phyloP scores from a whole-genome alignment of 2,329 filamentous ascomycete species.

The Alternaria triticimaculans region DNA sequence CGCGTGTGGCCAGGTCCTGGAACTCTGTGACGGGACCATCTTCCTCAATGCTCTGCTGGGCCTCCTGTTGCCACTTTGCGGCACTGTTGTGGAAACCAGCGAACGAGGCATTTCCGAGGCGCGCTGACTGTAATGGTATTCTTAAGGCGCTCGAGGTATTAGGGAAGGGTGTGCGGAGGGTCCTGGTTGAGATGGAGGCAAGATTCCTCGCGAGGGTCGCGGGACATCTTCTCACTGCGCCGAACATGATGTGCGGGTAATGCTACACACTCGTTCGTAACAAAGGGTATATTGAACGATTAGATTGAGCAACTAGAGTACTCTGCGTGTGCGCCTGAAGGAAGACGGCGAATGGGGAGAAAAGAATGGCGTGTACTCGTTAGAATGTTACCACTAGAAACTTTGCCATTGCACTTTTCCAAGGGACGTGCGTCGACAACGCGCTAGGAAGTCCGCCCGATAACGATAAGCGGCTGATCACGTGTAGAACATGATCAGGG shows the following conservation, averaged over 20 bases:
- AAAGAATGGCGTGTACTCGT: constrained; percentile 18
- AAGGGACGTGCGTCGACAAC: constrained; percentile 22
- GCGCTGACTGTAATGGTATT: constrained; percentile 24
- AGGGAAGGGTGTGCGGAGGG: constrained; percentile 30
- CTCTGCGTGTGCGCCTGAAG: constrained; percentile 7
- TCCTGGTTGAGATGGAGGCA: constrained; percentile 32
- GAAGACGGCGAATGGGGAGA: constrained; percentile 22
- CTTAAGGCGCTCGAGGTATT: constrained; percentile 28
- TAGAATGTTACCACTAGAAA: constrained; percentile 15
- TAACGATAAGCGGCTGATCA: constrained; percentile 19
- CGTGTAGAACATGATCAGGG: neutral
- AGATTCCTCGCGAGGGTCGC: constrained; percentile 45
- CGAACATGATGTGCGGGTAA: constrained; percentile 50
- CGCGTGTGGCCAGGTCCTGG: constrained; percentile 50
- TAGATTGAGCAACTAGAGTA: constrained; percentile 14
- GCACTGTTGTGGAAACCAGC: constrained; percentile 49
- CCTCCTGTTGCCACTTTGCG: constrained; percentile 44
- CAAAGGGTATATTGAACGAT: constrained; percentile 19
- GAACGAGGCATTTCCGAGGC: constrained; percentile 28
- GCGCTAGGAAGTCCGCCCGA: constrained; percentile 22
- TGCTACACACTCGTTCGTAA: constrained; percentile 13
- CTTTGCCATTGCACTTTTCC: constrained; percentile 36
- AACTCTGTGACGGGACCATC: constrained; percentile 51
- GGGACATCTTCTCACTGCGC: constrained; percentile 50
- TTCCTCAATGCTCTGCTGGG: constrained; percentile 20